Evolutionary conservation across 108 stramenopile genomes (phyloP), one percentile per base, ranked within the genome.

Genomic region (Fistulifera pelliculosa): DNA sequence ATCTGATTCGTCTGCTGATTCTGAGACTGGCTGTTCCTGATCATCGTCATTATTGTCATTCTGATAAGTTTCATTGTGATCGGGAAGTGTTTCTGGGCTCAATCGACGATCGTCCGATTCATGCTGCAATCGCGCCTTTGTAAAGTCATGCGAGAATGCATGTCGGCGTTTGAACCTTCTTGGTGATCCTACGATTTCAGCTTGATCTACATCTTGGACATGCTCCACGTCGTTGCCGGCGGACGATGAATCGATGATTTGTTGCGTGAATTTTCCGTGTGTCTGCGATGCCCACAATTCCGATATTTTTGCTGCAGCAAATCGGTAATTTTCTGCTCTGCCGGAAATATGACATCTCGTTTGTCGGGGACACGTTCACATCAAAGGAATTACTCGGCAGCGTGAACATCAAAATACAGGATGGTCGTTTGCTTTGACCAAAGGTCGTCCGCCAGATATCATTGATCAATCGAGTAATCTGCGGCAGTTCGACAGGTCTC

Each of bases 301-400:
- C 24, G 57, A 42, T 18, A 88, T 60, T 56, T 56, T 23, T 83
- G 62, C 26, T 69, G 59, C 2, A 93, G 41, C 27, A 75, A 41
- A 12, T 65, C 65, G 24, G 57, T 54, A 8, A 96, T 60, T 1
- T 68, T 70, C 4, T 64, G 51, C 61, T 93, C 94, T 31, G 88
- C 73, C 17, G 74, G 75, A 26, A 99, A 64, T 49, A 96, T 65
- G 14, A 97, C 92, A 49, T 95, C 76, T 25, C 96, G 75, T 62
- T 99, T 99, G 75, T 99, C 95, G 0, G 97, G 97, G 93, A 82
- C 40, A 98, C 50, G 62, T 99, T 99, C 49, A 97, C 85, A 64
- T 99, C 98, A 60, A 85, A 96, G 15, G 71, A 61, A 13, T 79
- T 54, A 27, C 86, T 77, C 5, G 96, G 96, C 1, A 96, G 47